A percentile compares a stretch with the other conserved stretches of the same genome.
phyloP scores from a whole-genome alignment of 192 early-diverging fungal genomes.

The Linnemannia exigua region DNA sequence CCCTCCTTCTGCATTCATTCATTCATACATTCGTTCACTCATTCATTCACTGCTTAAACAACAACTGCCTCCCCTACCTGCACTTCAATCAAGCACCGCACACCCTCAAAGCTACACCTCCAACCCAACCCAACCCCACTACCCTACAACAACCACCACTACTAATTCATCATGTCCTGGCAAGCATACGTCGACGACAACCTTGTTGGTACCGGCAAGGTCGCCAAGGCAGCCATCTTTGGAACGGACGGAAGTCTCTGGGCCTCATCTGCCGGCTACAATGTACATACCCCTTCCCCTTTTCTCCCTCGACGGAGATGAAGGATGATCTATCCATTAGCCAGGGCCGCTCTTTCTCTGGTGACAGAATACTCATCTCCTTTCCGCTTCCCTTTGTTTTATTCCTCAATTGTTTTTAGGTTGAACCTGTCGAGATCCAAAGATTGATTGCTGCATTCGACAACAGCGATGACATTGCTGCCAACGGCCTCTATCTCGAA shows the following conservation, averaged over 20 bases:
- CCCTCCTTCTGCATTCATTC: not conserved
- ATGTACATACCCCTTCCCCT: conserved; percentile 61
- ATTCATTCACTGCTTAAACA: not conserved
- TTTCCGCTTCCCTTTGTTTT: not conserved
- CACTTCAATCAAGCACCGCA: not conserved
- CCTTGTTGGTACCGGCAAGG: conserved; percentile 81
- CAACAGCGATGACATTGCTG: conserved; percentile 69
- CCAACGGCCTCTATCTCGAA: conserved; percentile 76
- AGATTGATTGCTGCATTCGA: conserved; percentile 73
- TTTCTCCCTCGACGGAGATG: not conserved
- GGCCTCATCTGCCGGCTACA: conserved; percentile 82
- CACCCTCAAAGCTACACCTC: not conserved
- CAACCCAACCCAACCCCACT: not conserved
- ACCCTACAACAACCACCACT: not conserved
- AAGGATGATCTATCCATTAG: conserved; percentile 9
- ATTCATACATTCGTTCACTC: not conserved
- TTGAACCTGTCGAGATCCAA: conserved; percentile 67
- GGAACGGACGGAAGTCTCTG: conserved; percentile 86
- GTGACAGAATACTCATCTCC: not conserved
- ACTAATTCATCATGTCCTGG: conserved; percentile 72
- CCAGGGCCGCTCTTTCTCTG: not conserved
- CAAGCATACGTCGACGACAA: conserved; percentile 86
- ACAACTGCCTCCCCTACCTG: not conserved
- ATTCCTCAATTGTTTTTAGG: conserved; percentile 44
- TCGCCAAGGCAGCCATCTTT: conserved; percentile 82